Percentiles rank a stretch among this genome's conserved stretches.
These are phyloP conservation scores for Trichoderma cornu-damae DNA, from an alignment of 2,329 filamentous ascomycete species.

Conservation along the genomic window DNA sequence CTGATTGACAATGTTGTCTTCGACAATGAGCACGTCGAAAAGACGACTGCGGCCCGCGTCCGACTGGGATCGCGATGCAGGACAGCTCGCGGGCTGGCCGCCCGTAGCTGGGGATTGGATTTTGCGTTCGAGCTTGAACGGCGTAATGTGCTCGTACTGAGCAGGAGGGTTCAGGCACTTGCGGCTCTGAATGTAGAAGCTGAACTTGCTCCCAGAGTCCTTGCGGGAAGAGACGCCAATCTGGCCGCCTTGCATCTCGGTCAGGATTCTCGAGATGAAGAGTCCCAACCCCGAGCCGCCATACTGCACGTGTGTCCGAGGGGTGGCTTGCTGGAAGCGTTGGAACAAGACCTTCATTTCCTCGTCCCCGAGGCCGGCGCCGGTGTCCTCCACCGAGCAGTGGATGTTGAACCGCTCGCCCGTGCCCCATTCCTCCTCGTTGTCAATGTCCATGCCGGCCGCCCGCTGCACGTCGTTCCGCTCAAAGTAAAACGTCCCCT, in stretches of 20 bases:
- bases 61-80: constrained; percentile 16
- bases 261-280: constrained; percentile 71
- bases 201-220: constrained; percentile 67
- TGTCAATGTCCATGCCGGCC: constrained; percentile 39
- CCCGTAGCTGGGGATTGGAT: constrained; percentile 22
- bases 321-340: constrained; percentile 63
- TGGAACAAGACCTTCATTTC: constrained; percentile 64
- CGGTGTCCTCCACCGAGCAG: constrained; percentile 67
- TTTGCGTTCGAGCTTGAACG: constrained; percentile 35
- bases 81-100: constrained; percentile 22
- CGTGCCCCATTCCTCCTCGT: constrained; percentile 62
- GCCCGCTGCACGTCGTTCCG: constrained; percentile 37
- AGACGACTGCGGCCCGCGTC: constrained; percentile 27
- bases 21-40: constrained; percentile 59
- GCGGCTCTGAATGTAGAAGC: constrained; percentile 68
- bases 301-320: constrained; percentile 66
- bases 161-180: constrained; percentile 43
- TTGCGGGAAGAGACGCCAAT: constrained; percentile 65
- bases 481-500: constrained; percentile 45
- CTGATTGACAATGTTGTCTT: constrained; percentile 65
- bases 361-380: constrained; percentile 58
- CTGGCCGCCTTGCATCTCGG: constrained; percentile 71
- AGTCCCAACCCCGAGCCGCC: constrained; percentile 65
- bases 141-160: constrained; percentile 35
- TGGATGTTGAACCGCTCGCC: constrained; percentile 68